phyloP scores from a whole-genome alignment of 1,284 basidiomycete species.

The Spongispora temasekensis region DNA sequence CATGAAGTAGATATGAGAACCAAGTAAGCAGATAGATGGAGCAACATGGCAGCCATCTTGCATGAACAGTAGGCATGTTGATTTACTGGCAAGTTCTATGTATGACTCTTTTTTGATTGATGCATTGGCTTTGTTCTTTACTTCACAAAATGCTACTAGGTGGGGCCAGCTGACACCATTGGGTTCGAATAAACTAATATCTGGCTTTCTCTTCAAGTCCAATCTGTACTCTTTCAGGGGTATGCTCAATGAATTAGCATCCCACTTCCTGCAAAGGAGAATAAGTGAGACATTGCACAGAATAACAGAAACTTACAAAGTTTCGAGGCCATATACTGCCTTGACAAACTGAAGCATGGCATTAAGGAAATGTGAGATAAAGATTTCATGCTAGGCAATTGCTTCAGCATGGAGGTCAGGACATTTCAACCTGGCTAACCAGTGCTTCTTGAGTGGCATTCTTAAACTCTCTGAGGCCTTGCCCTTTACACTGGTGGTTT shows the following conservation, averaged over 20 bases:
- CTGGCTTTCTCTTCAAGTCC: background rate
- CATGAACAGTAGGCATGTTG: background rate
- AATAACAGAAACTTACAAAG: background rate
- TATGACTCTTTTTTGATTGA: background rate
- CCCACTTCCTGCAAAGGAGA: background rate
- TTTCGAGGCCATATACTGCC: background rate
- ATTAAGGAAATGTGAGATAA: background rate
- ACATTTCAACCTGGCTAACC: background rate
- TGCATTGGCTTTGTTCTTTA: background rate
- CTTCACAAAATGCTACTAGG: background rate
- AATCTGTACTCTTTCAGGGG: background rate
- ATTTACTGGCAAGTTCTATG: background rate
- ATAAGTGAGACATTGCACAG: background rate
- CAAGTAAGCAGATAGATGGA: background rate
- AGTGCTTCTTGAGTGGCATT: background rate
- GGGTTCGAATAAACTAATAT: background rate
- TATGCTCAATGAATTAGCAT: background rate
- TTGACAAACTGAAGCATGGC: background rate
- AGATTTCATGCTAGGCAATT: background rate
- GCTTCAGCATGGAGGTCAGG: background rate
- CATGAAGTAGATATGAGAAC: background rate
- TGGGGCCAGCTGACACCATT: background rate
- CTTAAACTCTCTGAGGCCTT: background rate
- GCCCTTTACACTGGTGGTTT: too few species aligned
- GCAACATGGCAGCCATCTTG: background rate